Evolutionary conservation across 768 basidiomycete genomes (phyloP).

Genomic region (Mycena leptocephala): DNA sequence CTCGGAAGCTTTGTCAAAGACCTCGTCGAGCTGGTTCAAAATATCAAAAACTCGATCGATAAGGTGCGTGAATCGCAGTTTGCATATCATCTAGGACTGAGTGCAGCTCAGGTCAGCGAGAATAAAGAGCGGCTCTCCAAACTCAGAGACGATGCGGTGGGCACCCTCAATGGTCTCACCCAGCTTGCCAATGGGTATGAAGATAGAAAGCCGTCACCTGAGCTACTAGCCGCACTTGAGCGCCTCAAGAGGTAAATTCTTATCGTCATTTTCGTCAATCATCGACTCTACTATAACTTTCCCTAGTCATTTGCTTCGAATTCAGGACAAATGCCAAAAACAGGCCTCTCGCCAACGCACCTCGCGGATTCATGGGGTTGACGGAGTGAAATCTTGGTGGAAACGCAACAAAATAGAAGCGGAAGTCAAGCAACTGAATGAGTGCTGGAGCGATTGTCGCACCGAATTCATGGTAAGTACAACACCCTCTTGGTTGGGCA

Average conservation of each 20-base stretch:
- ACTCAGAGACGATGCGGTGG: no score
- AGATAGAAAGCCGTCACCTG: not conserved
- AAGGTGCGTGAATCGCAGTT: no score
- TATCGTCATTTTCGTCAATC: not conserved
- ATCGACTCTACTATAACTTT: not conserved
- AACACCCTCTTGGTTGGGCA: not conserved
- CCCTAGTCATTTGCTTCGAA: not conserved
- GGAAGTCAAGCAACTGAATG: not conserved
- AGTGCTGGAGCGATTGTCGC: not conserved
- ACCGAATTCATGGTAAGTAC: not conserved
- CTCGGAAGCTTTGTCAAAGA: no score
- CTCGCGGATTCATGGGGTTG: not conserved
- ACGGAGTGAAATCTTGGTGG: no score
- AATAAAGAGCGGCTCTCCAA: not conserved
- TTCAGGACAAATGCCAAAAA: not conserved
- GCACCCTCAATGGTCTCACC: not conserved
- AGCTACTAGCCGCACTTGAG: not conserved
- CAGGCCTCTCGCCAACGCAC: not conserved
- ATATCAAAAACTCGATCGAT: no score
- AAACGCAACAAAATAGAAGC: not conserved
- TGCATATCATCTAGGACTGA: no score
- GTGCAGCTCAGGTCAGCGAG: no score
- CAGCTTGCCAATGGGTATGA: not conserved
- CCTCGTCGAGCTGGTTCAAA: no score
- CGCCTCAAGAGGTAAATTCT: not conserved